A percentile compares a stretch with the other conserved stretches of the same genome.
Conservation (phyloP, 495 filamentous ascomycete species). For the Apodospora peruviana region DNA sequence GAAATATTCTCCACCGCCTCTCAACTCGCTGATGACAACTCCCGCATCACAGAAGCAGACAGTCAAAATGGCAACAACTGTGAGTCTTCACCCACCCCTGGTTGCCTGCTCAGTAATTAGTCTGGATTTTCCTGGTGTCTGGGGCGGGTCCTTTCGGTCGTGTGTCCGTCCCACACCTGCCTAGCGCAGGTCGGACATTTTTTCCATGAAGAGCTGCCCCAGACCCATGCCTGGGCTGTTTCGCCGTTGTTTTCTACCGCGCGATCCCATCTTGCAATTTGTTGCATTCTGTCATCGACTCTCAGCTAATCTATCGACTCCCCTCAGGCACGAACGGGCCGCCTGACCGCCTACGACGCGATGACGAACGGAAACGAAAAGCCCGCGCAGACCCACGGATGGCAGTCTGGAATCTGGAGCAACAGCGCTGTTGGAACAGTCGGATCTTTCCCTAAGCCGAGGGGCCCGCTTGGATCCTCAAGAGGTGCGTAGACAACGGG, state of each 20-base stretch:
- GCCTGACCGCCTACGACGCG: too few relatives aligned
- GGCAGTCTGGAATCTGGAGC: too few relatives aligned
- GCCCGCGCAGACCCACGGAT: too few relatives aligned
- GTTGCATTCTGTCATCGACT: too few relatives aligned
- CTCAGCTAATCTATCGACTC: too few relatives aligned
- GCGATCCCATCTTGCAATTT: too few relatives aligned
- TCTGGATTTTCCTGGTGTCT: too few relatives aligned
- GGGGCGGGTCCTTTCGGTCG: slow-evolving; percentile 5
- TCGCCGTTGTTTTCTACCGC: too few relatives aligned
- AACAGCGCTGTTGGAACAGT: too few relatives aligned
- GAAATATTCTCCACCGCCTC: not conserved
- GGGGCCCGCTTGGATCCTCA: slow-evolving; percentile 31
- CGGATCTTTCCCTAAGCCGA: slow-evolving; percentile 16
- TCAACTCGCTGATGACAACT: too few relatives aligned
- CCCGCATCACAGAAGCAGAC: not conserved
- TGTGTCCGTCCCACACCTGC: slow-evolving; percentile 11
- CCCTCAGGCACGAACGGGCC: too few relatives aligned
- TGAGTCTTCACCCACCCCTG: not conserved
- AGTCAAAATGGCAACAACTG: not conserved
- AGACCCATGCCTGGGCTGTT: slow-evolving; percentile 7
- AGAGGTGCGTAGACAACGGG: slow-evolving; percentile 34
- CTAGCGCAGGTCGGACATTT: slow-evolving; percentile 9
- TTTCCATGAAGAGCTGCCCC: not conserved
- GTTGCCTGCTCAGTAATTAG: not conserved
- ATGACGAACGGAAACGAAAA: too few relatives aligned